Conservation (phyloP, 1,139 yeast genomes). For the Chernovozyma sophiae-reginae region DNA sequence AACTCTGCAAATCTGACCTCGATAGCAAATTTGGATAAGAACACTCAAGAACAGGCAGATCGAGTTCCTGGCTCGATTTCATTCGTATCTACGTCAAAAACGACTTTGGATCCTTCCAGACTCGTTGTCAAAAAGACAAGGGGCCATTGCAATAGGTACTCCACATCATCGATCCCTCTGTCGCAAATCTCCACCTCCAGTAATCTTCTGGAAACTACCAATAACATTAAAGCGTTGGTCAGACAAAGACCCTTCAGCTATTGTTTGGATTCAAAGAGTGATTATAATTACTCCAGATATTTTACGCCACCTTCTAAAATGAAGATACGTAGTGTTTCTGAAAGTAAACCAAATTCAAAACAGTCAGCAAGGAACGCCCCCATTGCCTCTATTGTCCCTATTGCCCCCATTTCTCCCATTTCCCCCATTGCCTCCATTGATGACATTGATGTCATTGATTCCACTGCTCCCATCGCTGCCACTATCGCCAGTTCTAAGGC, state of each 20-base stretch:
- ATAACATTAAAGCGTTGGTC: constrained; percentile 17
- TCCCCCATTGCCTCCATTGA: too few species aligned
- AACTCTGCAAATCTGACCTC: not conserved
- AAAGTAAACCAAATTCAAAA: too few species aligned
- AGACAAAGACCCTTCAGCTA: constrained; percentile 29
- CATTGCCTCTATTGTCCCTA: too few species aligned
- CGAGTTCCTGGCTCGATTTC: too few species aligned
- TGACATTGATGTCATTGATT: too few species aligned
- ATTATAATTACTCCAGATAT: constrained; percentile 31
- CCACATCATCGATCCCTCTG: not conserved
- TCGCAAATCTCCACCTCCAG: not conserved
- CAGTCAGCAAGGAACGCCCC: too few species aligned
- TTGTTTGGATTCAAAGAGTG: constrained; percentile 30
- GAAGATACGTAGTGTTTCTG: not conserved
- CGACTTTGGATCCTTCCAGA: not conserved
- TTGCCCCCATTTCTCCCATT: too few species aligned
- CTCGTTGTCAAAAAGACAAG: not conserved
- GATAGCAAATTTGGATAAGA: not conserved
- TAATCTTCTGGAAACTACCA: constrained; percentile 3
- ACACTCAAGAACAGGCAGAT: not conserved
- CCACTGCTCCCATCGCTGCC: too few species aligned
- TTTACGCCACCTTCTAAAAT: constrained; percentile 11
- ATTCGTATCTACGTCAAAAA: not conserved
- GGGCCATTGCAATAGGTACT: not conserved
- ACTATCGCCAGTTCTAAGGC: too few species aligned